Evolutionary conservation across 495 filamentous ascomycete species (phyloP), one percentile per base, ranked within the genome.

Genomic region (Eremomyces bilateralis): DNA sequence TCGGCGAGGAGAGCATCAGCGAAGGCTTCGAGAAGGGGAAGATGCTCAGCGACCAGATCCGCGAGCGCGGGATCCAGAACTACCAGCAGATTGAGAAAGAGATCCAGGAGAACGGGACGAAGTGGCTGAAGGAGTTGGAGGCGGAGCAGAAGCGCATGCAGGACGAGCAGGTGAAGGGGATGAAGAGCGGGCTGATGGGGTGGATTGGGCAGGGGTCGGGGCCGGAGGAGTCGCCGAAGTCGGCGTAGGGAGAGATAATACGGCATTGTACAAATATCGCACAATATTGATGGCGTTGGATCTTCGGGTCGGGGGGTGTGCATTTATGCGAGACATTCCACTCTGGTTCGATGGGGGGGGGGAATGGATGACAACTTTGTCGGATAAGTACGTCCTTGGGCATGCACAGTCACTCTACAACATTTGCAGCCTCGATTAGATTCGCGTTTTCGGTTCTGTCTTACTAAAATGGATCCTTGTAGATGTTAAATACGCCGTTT

Each of bases 81-180:
- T 95, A 95, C 56, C 68, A 91, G 59, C 51, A 70, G 49, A 67
- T 92, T 40, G 88, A 95, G 56, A 69, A 67, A 47, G 71, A 92
- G 58, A 88, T 97, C 49, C 64, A 73, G 28, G 76, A 83, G 54
- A 85, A 95, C 51, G 88, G 80, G 25, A 79, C 81, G 59, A 80
- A 82, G 56, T 90, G 83, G 81, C 60, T 95, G 45, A 78, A 76
- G 61, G 84, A 94, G 55, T 83, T 91, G 63, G 76, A 73, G 27
- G 71, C 70, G 25, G 66, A 76, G 41, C 72, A 80, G 54, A 82
- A 93, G 64, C 84, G 78, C 63, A 62, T 68, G 38, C 72, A 75
- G 43, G 76, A 90, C 42, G 82, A 91, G 58, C 73, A 73, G 53
- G 88, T 92, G 79, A 76, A 80, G 58, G 76, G 63, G 45, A 91